phyloP scores from a whole-genome alignment of 148 eudicot species.

The Persicaria maculosa region DNA sequence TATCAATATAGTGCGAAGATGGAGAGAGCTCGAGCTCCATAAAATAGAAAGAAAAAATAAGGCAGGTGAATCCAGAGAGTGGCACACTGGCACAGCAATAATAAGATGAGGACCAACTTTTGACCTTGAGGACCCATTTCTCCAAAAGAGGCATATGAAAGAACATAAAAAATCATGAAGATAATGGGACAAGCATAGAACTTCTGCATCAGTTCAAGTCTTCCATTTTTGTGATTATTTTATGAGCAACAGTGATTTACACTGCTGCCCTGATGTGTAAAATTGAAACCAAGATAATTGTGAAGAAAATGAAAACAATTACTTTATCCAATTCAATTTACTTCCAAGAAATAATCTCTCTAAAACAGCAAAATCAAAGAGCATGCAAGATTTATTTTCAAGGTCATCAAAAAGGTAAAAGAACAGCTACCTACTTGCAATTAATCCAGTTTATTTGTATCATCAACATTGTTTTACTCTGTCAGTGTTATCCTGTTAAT shows the following conservation, averaged over 20 bases:
- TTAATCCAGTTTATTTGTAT: neutral
- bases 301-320: neutral
- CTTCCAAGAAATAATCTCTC: neutral
- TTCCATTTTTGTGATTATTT: too few relatives aligned
- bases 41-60: neutral
- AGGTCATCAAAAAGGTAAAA: neutral
- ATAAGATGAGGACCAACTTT: neutral
- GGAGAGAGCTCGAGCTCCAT: too few relatives aligned
- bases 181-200: neutral
- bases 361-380: neutral
- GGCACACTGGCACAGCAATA: neutral
- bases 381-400: neutral
- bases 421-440: neutral
- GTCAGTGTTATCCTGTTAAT: neutral
- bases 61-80: neutral
- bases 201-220: neutral
- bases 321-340: neutral
- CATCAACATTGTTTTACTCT: neutral
- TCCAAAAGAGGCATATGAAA: neutral
- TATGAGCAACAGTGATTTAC: too few relatives aligned
- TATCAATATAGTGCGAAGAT: too few relatives aligned
- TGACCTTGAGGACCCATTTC: neutral
- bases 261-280: neutral
- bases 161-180: neutral
- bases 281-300: neutral